Percentiles rank a stretch among this genome's conserved stretches.
phyloP scores from a whole-genome alignment of 2,329 filamentous ascomycete genomes.

The Sporothrix pseudoabietina region DNA sequence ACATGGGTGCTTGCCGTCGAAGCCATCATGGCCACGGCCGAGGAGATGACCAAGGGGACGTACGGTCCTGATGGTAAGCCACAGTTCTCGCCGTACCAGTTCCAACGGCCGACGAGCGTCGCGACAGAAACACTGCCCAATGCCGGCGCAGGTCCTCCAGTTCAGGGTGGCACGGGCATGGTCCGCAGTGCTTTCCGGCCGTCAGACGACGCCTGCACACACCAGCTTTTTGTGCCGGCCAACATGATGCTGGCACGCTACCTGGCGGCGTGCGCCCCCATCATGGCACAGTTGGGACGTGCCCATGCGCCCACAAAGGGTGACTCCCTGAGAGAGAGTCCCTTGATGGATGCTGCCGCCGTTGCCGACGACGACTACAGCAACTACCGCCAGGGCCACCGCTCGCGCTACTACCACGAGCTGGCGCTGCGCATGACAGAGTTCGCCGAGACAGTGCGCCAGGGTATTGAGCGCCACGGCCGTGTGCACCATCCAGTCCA shows the following conservation, averaged over 20 bases:
- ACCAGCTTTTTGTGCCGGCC: conserved; percentile 75
- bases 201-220: conserved; percentile 75
- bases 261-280: conserved; percentile 48
- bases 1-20: conserved; percentile 67
- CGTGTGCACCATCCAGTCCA: conserved; percentile 30
- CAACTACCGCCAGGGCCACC: conserved; percentile 24
- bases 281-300: conserved; percentile 37
- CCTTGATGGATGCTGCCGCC: neutral
- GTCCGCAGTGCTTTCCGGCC: conserved; percentile 77
- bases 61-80: conserved; percentile 60
- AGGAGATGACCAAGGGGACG: conserved; percentile 65
- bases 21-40: conserved; percentile 64
- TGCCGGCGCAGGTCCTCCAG: conserved; percentile 69
- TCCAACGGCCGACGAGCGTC: conserved; percentile 64
- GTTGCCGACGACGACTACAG: conserved; percentile 6
- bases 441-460: conserved; percentile 29
- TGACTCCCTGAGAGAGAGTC: neutral
- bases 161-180: conserved; percentile 68
- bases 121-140: conserved; percentile 74
- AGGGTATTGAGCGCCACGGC: conserved; percentile 34
- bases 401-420: conserved; percentile 23
- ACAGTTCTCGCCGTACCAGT: conserved; percentile 64
- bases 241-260: conserved; percentile 70
- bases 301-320: conserved; percentile 39
- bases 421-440: conserved; percentile 28